Conservation (phyloP, 148 eudicot species). For the Rhododendron griersonianum region DNA sequence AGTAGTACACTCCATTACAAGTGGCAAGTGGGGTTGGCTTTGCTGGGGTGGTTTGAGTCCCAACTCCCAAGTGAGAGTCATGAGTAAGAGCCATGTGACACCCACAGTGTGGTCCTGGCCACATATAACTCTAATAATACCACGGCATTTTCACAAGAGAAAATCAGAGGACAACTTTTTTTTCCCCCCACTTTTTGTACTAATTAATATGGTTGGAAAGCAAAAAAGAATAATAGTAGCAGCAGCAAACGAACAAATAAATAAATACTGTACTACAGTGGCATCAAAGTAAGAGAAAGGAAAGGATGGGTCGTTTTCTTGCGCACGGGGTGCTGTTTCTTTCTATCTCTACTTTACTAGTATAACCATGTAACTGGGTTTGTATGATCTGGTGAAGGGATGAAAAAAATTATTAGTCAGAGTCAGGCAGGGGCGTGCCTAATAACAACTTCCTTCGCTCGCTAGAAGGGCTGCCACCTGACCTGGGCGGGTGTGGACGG, state of each 20-base stretch:
- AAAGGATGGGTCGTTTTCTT: slow-evolving; percentile 38
- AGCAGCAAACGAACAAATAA: neutral
- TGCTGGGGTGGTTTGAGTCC: neutral
- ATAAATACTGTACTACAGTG: neutral
- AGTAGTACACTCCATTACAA: neutral
- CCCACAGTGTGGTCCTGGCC: slow-evolving; percentile 23
- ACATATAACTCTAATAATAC: neutral
- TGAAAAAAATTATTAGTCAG: slow-evolving; percentile 37
- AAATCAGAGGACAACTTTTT: neutral
- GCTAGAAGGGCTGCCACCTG: neutral
- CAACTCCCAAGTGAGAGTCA: slow-evolving; percentile 4
- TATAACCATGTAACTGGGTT: slow-evolving; percentile 4
- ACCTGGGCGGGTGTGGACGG: too few species aligned
- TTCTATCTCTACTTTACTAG: neutral
- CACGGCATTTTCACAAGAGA: neutral
- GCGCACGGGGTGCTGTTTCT: slow-evolving; percentile 6
- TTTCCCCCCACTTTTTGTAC: neutral
- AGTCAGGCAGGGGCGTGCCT: slow-evolving; percentile 64
- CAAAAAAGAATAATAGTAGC: neutral
- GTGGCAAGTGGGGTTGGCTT: neutral
- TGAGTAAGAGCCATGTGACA: slow-evolving; percentile 34
- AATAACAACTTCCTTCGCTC: neutral
- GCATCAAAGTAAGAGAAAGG: slow-evolving; percentile 28
- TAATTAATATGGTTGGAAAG: too few species aligned
- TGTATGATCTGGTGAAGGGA: slow-evolving; percentile 26